These are phyloP conservation scores for Saturnispora galanensis DNA, from an alignment of 805 yeast species.

Conservation along the genomic window DNA sequence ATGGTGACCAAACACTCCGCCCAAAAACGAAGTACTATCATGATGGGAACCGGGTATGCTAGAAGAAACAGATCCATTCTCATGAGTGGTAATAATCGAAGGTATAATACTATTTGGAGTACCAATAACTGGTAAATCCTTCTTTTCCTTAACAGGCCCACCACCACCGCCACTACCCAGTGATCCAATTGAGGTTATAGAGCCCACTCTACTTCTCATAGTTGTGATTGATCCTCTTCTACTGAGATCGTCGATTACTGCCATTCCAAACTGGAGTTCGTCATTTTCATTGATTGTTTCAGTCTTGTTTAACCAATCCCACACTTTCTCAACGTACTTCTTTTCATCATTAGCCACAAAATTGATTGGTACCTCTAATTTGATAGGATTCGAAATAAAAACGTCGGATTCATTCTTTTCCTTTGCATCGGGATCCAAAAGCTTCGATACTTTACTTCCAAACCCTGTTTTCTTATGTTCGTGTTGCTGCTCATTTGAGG, in stretches of 20 bases:
- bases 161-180: neutral
- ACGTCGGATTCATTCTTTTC: conserved; percentile 18
- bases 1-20: conserved; percentile 5
- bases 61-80: conserved; percentile 4
- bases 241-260: conserved; percentile 6
- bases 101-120: conserved; percentile 6
- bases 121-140: conserved; percentile 5
- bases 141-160: neutral
- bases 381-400: conserved; percentile 28
- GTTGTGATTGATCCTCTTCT: conserved; percentile 4
- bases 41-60: neutral
- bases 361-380: conserved; percentile 27
- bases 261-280: conserved; percentile 7
- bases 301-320: conserved; percentile 5
- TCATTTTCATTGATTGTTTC: conserved; percentile 1
- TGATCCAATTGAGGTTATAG: conserved; percentile 5
- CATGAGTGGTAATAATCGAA: conserved; percentile 5
- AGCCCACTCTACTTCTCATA: conserved; percentile 8
- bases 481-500: too few species aligned
- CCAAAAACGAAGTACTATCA: conserved; percentile 5
- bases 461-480: neutral
- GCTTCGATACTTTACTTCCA: conserved; percentile 14
- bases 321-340: conserved; percentile 3
- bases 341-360: conserved; percentile 24
- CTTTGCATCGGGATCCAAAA: conserved; percentile 13